Evolutionary conservation across 805 yeast species (phyloP), one percentile per base, ranked within the genome.

Genomic region (Debaryomyces hansenii): DNA sequence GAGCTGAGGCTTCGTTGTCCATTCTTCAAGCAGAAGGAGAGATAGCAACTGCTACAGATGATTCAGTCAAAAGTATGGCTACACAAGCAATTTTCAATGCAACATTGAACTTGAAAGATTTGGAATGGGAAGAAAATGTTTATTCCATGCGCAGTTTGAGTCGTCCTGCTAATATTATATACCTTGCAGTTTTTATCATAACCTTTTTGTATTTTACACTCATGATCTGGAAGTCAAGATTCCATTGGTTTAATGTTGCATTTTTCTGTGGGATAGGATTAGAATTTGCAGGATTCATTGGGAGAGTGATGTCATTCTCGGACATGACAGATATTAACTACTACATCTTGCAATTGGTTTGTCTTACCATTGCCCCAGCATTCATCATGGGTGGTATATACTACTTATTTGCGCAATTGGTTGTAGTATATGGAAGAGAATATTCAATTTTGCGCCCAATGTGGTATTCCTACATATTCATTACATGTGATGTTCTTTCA

Each of bases 351-450:
- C 77, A 72, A 50, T 63, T 58, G 42, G 64, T 69, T 14, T 46
- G 64, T 2, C 60, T 72, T 50, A 70, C 75, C 2, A 59, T 72
- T 24, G 66, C 73, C 1, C 76, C 76, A 2, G 76, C 75, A 2
- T 70, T 71, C 45, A 57, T 70, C 14, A 72, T 72, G 77, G 77
- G 64, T 1, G 77, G 76, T 0, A 53, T 72, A 14, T 72, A 72
- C 51, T 68, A 65, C 48, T 37, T 70, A 5, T 69, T 72, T 51
- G 76, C 75, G 2, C 75, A 70, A 46, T 42, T 65, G 46, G 74
- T 70, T 40, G 70, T 67, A 11, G 55, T 67, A 15, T 68, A 69
- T 43, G 75, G 76, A 7, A 50, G 71, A 39, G 57, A 62, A 32
- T 72, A 63, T 50, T 66, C 74, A 16, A 53, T 67, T 2, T 58